Evolutionary conservation across 768 basidiomycete genomes (phyloP).

Genomic region (Cubamyces sp.): DNA sequence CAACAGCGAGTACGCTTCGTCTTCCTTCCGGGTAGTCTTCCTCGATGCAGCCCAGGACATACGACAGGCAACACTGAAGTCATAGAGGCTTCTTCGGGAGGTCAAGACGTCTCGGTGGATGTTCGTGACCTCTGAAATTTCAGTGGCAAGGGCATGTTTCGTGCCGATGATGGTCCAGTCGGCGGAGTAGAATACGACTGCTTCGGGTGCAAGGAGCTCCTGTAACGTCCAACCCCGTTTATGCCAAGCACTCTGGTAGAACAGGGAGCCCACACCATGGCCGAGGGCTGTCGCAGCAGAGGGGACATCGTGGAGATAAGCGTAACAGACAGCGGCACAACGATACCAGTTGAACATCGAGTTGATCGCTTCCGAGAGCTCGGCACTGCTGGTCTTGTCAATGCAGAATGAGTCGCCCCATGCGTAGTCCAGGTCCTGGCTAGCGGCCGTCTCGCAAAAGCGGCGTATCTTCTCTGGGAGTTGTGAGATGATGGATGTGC

Average conservation of each 20-base stretch:
- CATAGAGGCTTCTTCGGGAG: not conserved
- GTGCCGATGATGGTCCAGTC: constrained; percentile 17
- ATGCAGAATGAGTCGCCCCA: constrained; percentile 19
- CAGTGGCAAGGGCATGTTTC: constrained; percentile 13
- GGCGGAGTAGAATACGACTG: constrained; percentile 10
- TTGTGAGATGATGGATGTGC: not conserved
- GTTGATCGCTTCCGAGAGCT: constrained; percentile 22
- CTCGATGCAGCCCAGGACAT: constrained; percentile 23
- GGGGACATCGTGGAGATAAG: constrained; percentile 16
- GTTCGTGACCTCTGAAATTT: constrained; percentile 5
- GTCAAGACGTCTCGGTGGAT: constrained; percentile 12
- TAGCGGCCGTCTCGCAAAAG: constrained; percentile 12
- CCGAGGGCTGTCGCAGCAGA: not conserved
- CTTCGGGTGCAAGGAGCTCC: constrained; percentile 17
- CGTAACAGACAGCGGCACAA: constrained; percentile 13
- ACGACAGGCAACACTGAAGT: constrained; percentile 12
- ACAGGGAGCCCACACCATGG: not conserved
- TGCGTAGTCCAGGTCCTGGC: constrained; percentile 5
- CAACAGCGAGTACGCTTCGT: constrained; percentile 23
- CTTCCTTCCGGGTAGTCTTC: constrained; percentile 14
- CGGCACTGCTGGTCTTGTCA: constrained; percentile 20
- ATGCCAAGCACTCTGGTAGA: constrained; percentile 12
- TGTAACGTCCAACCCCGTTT: constrained; percentile 23
- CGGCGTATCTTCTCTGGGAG: constrained; percentile 13
- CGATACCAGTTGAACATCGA: constrained; percentile 23